phyloP scores from a whole-genome alignment of 2,329 filamentous ascomycete genomes.

The Boeremia lycopersici region DNA sequence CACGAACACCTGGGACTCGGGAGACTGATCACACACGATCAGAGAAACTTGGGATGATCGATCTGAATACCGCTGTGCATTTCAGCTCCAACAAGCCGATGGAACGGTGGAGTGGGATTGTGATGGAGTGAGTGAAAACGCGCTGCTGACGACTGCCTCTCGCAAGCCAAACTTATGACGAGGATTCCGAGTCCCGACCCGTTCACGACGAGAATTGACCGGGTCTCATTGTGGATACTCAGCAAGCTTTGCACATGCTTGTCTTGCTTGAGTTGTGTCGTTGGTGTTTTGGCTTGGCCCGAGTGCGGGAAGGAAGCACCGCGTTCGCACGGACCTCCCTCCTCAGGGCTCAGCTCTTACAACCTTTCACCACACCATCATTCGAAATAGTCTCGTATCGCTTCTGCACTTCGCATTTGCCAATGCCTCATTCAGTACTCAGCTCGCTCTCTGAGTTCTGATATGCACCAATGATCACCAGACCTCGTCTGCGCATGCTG shows the following conservation, averaged over 20 bases:
- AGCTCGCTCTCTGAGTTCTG: not conserved
- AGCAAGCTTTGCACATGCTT: slow-evolving; percentile 11
- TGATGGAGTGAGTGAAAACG: not conserved
- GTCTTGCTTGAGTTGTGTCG: slow-evolving; percentile 17
- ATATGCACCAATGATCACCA: not conserved
- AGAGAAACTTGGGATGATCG: not conserved
- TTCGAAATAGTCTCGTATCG: not conserved
- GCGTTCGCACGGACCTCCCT: not conserved
- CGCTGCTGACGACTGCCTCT: no score
- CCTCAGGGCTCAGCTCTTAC: not conserved
- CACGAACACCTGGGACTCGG: not conserved
- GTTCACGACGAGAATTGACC: not conserved
- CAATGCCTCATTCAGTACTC: not conserved
- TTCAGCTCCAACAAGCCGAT: not conserved
- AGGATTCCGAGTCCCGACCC: no score
- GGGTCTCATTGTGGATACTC: not conserved
- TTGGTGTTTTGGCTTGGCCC: slow-evolving; percentile 14
- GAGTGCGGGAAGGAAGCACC: not conserved
- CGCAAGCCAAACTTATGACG: no score
- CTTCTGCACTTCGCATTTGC: not conserved
- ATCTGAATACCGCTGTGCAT: not conserved
- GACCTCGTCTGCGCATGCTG: slow-evolving; percentile 1
- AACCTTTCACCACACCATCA: not conserved
- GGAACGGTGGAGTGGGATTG: not conserved
- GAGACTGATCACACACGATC: not conserved